Conservation (phyloP, 345 rosid species). For the Salix dunnii region DNA sequence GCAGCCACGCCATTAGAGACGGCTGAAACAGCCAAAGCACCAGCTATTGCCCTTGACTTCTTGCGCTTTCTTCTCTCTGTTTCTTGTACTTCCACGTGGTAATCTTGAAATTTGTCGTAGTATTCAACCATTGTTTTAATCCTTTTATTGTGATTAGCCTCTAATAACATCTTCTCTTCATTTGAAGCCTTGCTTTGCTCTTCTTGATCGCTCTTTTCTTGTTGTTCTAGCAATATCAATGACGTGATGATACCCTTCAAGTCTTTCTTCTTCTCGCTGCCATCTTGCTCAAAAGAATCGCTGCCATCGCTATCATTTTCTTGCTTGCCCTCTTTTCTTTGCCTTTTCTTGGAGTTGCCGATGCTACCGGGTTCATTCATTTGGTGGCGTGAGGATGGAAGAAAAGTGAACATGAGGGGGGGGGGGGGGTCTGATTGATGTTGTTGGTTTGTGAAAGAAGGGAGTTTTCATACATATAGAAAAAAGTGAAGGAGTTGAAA, state of each 20-base stretch:
- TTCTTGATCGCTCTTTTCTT: slow-evolving; percentile 47
- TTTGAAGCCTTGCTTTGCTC: slow-evolving; percentile 32
- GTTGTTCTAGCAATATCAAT: slow-evolving; percentile 45
- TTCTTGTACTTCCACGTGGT: slow-evolving; percentile 44
- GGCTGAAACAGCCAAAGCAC: slow-evolving; percentile 26
- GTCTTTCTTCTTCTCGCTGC: slow-evolving; percentile 12
- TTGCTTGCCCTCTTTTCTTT: not conserved
- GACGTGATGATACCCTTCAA: slow-evolving; percentile 31
- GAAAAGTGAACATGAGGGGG: slow-evolving; percentile 4
- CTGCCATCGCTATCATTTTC: not conserved
- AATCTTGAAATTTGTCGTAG: slow-evolving; percentile 32
- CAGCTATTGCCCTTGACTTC: slow-evolving; percentile 51
- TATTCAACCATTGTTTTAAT: slow-evolving; percentile 31
- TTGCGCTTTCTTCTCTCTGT: slow-evolving; percentile 38
- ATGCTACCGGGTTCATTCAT: slow-evolving; percentile 21
- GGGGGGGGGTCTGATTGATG: not conserved
- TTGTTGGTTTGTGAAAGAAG: slow-evolving; percentile 7
- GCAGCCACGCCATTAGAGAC: slow-evolving; percentile 4
- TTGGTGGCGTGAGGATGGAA: slow-evolving; percentile 1
- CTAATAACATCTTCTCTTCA: slow-evolving; percentile 43
- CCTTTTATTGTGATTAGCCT: slow-evolving; percentile 37
- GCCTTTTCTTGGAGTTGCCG: slow-evolving; percentile 12
- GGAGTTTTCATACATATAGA: slow-evolving; percentile 17
- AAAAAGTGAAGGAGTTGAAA: not conserved
- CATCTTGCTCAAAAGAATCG: slow-evolving; percentile 8